Evolutionary conservation across 2,329 filamentous ascomycete genomes (phyloP), one percentile per base, ranked within the genome.

Genomic region (Aspergillus phoenicis): DNA sequence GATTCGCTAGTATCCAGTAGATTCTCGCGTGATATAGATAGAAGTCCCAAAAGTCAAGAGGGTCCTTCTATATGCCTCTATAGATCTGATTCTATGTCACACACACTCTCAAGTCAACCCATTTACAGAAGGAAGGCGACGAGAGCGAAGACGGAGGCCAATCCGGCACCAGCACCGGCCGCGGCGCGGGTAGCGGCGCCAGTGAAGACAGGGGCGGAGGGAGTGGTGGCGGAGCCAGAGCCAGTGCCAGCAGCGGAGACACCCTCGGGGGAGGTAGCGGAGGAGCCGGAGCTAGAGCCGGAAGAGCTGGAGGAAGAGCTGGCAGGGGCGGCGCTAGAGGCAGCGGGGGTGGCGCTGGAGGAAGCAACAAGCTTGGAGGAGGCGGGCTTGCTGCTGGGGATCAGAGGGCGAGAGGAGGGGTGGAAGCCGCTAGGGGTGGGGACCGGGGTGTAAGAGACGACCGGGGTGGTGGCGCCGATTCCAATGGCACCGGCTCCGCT

Each of bases 61-160:
- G 41, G 41, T 1, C 11, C 11, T 36, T 36, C 33, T 36, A 45
- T 15, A 22, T 24, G 20, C 41, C 11, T 45, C 20, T 7, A 13
- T 45, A 22, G 41, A 24, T 45, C 20, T 24, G 22, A 24, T 45
- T 15, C 41, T 10, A 45, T 24, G 39, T 24, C 3, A 22, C 41
- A 56, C 6, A 22, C 41, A 52, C n/a, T 38, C 24, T 52, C 48
- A 39, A 33, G 20, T 53, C 41, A 28, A 59, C 7, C 48, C 38
- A 33, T 66, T 78, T 81, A 82, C 71, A 81, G 71, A 59, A 81
- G 66, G 70, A 74, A 76, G 70, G 80, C 81, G 65, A 77, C 81
- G 65, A 83, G 76, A 76, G 80, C 83, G 70, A 83, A 77, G 67
- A 85, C 74, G 71, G 80, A 82, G 61, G 82, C 80, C 64, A 86